phyloP scores from a whole-genome alignment of 306 rosid genomes.

The Fagus sylvatica region DNA sequence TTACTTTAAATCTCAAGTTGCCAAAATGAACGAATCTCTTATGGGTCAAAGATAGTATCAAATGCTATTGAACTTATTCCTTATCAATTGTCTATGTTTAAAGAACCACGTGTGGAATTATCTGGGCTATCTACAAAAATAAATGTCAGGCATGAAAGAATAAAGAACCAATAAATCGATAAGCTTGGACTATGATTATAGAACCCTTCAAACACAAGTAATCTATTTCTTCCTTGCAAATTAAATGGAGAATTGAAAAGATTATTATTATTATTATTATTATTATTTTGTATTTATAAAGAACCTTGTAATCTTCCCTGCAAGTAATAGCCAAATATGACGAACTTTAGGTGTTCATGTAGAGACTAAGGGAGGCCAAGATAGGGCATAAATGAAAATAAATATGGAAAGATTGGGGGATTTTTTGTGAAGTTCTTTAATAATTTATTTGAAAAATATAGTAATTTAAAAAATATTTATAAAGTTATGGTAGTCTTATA shows the following conservation, averaged over 20 bases:
- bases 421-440: no score
- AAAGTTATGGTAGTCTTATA: no score
- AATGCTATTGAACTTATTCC: conserved; percentile 27
- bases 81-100: background rate
- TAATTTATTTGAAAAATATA: background rate
- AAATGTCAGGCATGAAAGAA: background rate
- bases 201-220: conserved; percentile 8
- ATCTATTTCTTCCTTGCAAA: conserved; percentile 6
- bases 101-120: background rate
- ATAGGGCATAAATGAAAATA: no score
- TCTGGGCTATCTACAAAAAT: background rate
- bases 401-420: no score
- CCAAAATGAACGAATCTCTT: conserved; percentile 40
- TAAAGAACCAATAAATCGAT: conserved; percentile 15
- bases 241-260: conserved; percentile 15
- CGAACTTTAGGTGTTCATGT: background rate
- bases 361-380: no score
- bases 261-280: no score
- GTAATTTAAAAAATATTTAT: no score
- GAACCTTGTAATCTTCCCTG: conserved; percentile 4
- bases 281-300: background rate
- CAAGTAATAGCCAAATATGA: conserved; percentile 10
- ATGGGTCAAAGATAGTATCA: conserved; percentile 41
- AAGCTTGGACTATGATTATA: background rate
- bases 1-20: conserved; percentile 24